These are phyloP conservation scores for Cryptococcus deneoformans DNA, from an alignment of 1,284 basidiomycete species.

Conservation along the genomic window DNA sequence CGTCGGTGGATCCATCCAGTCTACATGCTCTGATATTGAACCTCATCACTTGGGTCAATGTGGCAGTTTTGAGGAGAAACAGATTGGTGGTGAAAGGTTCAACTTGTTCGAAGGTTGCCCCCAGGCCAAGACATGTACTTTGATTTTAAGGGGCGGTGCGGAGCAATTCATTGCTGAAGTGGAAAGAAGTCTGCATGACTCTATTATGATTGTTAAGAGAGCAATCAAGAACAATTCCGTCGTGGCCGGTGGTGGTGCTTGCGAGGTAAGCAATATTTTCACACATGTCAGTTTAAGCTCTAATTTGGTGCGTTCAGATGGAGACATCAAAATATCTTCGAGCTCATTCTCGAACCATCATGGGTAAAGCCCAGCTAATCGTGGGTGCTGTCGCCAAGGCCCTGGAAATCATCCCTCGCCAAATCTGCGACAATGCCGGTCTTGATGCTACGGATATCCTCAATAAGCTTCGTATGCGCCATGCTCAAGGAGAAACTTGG, in stretches of 20 bases:
- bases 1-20: constrained; percentile 91
- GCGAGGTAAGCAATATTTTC: constrained; percentile 63
- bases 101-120: constrained; percentile 94
- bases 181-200: constrained; percentile 94
- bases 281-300: background rate
- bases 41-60: constrained; percentile 90
- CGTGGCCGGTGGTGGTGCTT: constrained; percentile 96
- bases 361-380: constrained; percentile 94
- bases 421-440: constrained; percentile 98
- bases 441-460: constrained; percentile 96
- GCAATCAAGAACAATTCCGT: constrained; percentile 94
- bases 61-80: constrained; percentile 87
- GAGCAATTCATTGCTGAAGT: constrained; percentile 99
- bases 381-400: constrained; percentile 96
- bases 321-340: constrained; percentile 92
- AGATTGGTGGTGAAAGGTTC: constrained; percentile 96
- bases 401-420: constrained; percentile 94
- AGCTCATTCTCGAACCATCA: constrained; percentile 84
- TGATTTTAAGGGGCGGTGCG: constrained; percentile 92
- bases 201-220: constrained; percentile 99
- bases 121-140: constrained; percentile 96
- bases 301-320: constrained; percentile 62
- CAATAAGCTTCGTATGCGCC: constrained; percentile 96
- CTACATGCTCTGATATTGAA: constrained; percentile 89
- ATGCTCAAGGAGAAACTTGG: constrained; percentile 83